These are phyloP conservation scores for Ensete glaucum DNA, from an alignment of 176 grass and related monocot species.

Conservation along the genomic window DNA sequence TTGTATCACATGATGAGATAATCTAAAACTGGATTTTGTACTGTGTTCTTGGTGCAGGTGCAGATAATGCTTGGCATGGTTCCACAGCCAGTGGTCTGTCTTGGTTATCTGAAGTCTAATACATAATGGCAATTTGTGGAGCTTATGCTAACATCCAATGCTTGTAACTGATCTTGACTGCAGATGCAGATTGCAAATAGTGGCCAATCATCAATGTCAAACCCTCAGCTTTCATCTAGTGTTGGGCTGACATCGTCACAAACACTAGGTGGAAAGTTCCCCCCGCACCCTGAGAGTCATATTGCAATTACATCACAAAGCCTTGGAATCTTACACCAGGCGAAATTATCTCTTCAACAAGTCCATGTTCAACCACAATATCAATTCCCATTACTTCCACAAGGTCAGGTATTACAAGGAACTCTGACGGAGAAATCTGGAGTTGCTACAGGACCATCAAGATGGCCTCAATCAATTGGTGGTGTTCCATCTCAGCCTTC, in stretches of 20 bases:
- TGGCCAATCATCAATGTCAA: conserved; percentile 34
- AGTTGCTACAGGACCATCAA: conserved; percentile 21
- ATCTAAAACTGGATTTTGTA: neutral
- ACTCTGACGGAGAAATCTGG: conserved; percentile 19
- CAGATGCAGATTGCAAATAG: conserved; percentile 93
- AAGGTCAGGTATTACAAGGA: conserved; percentile 27
- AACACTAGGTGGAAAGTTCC: conserved; percentile 25
- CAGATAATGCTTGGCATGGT: conserved; percentile 95
- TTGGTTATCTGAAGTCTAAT: conserved; percentile 16
- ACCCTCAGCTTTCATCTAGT: conserved; percentile 41
- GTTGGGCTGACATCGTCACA: conserved; percentile 44
- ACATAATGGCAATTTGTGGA: conserved; percentile 9
- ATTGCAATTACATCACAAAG: conserved; percentile 25
- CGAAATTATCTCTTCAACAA: conserved; percentile 28
- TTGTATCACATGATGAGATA: neutral
- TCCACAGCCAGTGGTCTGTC: conserved; percentile 65
- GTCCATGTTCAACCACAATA: conserved; percentile 32
- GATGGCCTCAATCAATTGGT: conserved; percentile 33
- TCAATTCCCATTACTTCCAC: conserved; percentile 32
- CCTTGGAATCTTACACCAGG: conserved; percentile 39
- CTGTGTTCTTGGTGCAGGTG: conserved; percentile 36
- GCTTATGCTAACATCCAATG: conserved; percentile 22
- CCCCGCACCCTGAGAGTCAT: conserved; percentile 26
- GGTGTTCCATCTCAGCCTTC: conserved; percentile 38
- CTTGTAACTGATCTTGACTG: conserved; percentile 26